Percentiles rank a stretch among this genome's conserved stretches.
phyloP scores from a whole-genome alignment of 2,329 filamentous ascomycete species.

The Claviceps africana region DNA sequence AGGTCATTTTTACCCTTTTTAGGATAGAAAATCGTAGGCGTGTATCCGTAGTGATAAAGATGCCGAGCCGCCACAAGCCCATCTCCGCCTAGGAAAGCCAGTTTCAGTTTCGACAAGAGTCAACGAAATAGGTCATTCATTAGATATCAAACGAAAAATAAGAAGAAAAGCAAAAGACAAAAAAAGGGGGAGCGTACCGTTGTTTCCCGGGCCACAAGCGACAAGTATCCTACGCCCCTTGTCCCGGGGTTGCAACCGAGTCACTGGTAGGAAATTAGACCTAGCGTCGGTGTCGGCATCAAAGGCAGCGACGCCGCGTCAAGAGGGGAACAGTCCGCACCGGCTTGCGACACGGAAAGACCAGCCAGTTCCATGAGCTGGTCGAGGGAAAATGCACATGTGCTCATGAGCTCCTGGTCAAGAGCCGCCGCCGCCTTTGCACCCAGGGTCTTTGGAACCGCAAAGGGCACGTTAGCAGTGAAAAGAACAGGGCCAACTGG shows the following conservation, averaged over 20 bases:
- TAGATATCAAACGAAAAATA: not conserved
- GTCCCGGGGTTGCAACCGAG: conserved; percentile 62
- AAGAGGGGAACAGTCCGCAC: no score
- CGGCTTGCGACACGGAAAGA: conserved; percentile 79
- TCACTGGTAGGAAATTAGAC: conserved; percentile 40
- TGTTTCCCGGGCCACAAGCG: conserved; percentile 77
- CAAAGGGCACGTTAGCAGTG: not conserved
- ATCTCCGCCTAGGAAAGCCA: conserved; percentile 56
- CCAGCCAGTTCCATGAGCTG: conserved; percentile 96
- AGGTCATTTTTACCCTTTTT: conserved; percentile 84
- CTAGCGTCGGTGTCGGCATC: not conserved
- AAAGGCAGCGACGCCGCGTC: no score
- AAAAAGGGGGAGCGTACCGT: conserved; percentile 29
- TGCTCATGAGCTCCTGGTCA: conserved; percentile 87
- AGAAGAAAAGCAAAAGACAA: not conserved
- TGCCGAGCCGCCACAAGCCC: conserved; percentile 90
- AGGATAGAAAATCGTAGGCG: conserved; percentile 79
- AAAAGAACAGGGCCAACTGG: no score
- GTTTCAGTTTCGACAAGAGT: not conserved
- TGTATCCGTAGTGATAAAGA: conserved; percentile 82
- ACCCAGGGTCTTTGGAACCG: conserved; percentile 54
- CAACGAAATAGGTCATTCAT: not conserved
- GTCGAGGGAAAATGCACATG: conserved; percentile 78
- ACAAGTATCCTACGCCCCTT: conserved; percentile 64
- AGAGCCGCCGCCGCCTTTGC: conserved; percentile 79